These are phyloP conservation scores for Inga oerstediana DNA, from an alignment of 306 rosid species.

Conservation along the genomic window DNA sequence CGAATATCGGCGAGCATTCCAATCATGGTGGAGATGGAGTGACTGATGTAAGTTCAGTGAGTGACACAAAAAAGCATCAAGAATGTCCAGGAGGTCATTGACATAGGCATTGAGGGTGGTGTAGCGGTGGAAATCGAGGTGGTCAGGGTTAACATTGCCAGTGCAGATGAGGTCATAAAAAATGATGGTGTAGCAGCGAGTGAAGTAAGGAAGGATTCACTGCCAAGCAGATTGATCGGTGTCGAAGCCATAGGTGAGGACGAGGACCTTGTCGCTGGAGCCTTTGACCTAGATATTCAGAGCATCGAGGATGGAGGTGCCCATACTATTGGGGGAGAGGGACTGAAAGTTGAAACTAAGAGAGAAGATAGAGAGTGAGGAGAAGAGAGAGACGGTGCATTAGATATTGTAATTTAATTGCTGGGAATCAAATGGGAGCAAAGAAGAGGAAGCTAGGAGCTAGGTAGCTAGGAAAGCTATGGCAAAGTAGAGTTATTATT, in stretches of 20 bases:
- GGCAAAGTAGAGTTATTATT: neutral
- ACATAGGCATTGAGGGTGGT: slow-evolving; percentile 86
- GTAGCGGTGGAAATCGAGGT: slow-evolving; percentile 86
- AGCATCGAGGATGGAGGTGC: slow-evolving; percentile 63
- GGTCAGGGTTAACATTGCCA: slow-evolving; percentile 96
- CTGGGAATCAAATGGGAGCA: neutral
- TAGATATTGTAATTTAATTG: neutral
- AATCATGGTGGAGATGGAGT: slow-evolving; percentile 95
- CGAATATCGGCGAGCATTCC: slow-evolving; percentile 86
- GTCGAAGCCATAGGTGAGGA: slow-evolving; percentile 82
- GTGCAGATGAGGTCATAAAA: slow-evolving; percentile 97
- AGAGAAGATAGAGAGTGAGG: neutral
- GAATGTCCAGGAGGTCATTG: slow-evolving; percentile 80
- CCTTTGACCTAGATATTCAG: slow-evolving; percentile 81
- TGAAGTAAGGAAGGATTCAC: slow-evolving; percentile 76
- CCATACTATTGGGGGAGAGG: slow-evolving; percentile 25
- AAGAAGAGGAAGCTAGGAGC: neutral
- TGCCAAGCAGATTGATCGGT: slow-evolving; percentile 97
- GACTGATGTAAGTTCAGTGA: slow-evolving; percentile 82
- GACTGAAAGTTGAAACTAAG: neutral
- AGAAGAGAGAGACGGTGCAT: neutral
- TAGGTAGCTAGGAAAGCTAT: neutral
- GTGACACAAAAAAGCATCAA: slow-evolving; percentile 67
- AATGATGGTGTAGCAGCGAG: slow-evolving; percentile 64
- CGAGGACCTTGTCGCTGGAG: slow-evolving; percentile 63